phyloP scores from a whole-genome alignment of 495 filamentous ascomycete species.

The Neurospora africana region DNA sequence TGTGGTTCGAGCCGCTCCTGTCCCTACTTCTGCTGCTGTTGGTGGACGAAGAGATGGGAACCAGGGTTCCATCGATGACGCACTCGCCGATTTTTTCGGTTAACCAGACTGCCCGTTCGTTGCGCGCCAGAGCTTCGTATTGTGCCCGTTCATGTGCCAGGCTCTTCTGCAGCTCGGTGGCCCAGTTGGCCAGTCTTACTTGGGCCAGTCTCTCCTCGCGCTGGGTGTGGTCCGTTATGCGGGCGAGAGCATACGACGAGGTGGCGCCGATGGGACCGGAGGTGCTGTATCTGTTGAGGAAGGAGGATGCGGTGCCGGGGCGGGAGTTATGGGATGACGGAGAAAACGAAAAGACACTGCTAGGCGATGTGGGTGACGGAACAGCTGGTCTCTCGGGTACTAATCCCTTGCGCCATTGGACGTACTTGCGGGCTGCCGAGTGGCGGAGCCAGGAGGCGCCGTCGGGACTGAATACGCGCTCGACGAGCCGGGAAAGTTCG shows the following conservation, averaged over 20 bases:
- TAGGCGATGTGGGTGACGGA: background rate
- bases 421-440: constrained; percentile 73
- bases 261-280: constrained; percentile 25
- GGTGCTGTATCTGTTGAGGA: constrained; percentile 10
- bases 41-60: constrained; percentile 25
- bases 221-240: constrained; percentile 59
- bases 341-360: background rate
- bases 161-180: constrained; percentile 74
- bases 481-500: constrained; percentile 62
- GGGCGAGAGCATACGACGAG: constrained; percentile 57
- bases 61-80: constrained; percentile 59
- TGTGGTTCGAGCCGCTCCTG: background rate
- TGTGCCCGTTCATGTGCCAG: constrained; percentile 69
- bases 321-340: background rate
- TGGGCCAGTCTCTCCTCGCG: constrained; percentile 66
- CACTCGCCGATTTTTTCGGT: constrained; percentile 65
- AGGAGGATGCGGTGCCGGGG: background rate
- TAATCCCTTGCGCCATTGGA: constrained; percentile 47
- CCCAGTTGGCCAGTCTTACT: constrained; percentile 80
- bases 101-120: constrained; percentile 72
- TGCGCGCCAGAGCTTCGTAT: constrained; percentile 58
- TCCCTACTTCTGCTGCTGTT: constrained; percentile 4
- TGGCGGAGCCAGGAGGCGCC: constrained; percentile 82
- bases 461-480: constrained; percentile 65
- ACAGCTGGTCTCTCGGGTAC: constrained; percentile 6